These are phyloP conservation scores for Stagonosporopsis cucurbitacearum DNA, from an alignment of 2,329 filamentous ascomycete species.

Conservation along the genomic window DNA sequence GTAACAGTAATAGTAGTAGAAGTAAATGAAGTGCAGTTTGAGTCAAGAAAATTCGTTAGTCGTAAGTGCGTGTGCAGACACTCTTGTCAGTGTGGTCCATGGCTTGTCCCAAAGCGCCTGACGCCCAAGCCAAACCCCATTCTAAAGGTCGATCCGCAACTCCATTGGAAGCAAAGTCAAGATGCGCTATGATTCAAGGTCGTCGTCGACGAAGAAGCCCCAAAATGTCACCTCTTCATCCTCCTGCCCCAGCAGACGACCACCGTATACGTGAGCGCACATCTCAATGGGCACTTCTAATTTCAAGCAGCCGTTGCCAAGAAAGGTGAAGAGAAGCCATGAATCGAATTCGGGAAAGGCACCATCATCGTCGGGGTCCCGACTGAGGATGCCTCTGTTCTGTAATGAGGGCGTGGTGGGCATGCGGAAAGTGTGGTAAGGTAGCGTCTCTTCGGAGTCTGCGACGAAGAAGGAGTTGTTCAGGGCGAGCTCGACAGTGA, in stretches of 20 bases:
- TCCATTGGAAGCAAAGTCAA: conserved; percentile 29
- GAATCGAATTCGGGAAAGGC: conserved; percentile 45
- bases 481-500: conserved; percentile 43
- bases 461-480: conserved; percentile 44
- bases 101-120: conserved; percentile 35
- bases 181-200: conserved; percentile 27
- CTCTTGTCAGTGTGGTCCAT: conserved; percentile 26
- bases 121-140: conserved; percentile 40
- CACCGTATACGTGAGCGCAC: conserved; percentile 46
- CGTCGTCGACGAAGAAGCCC: conserved; percentile 46
- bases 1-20: neutral
- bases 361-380: conserved; percentile 38
- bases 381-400: conserved; percentile 44
- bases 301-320: conserved; percentile 45
- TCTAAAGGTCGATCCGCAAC: conserved; percentile 33
- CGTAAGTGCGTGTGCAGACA: conserved; percentile 39
- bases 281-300: conserved; percentile 47
- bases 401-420: conserved; percentile 40
- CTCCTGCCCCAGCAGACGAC: conserved; percentile 38
- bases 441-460: conserved; percentile 44
- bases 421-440: conserved; percentile 44
- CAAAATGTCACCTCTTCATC: conserved; percentile 47
- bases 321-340: conserved; percentile 48
- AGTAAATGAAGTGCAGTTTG: conserved; percentile 20
- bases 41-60: conserved; percentile 44